These are phyloP conservation scores for Hypoxylon cercidicola DNA, from an alignment of 495 filamentous ascomycete species.

Conservation along the genomic window DNA sequence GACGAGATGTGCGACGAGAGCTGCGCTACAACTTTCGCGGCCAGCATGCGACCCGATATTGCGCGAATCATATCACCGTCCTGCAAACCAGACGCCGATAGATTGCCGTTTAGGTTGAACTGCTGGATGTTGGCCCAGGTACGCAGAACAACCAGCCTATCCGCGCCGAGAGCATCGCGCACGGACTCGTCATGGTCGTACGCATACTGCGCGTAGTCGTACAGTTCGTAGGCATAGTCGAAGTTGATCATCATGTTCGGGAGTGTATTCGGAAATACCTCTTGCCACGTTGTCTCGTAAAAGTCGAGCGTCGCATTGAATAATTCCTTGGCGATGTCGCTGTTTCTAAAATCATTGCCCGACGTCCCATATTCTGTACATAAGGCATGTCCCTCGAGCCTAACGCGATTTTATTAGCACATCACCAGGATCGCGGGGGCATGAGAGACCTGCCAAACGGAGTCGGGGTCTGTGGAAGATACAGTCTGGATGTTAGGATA, in stretches of 20 bases:
- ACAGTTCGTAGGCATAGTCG: constrained; percentile 54
- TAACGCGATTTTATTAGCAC: constrained; percentile 17
- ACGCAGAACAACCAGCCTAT: constrained; percentile 41
- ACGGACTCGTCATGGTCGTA: constrained; percentile 49
- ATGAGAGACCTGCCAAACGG: constrained; percentile 47
- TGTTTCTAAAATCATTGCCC: constrained; percentile 34
- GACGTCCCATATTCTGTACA: constrained; percentile 48
- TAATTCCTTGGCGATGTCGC: constrained; percentile 29
- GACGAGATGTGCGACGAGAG: constrained; percentile 47
- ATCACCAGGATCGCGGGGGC: background rate
- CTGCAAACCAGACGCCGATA: constrained; percentile 39
- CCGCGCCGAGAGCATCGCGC: constrained; percentile 25
- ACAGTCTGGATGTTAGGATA: constrained; percentile 52
- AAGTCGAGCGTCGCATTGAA: constrained; percentile 45
- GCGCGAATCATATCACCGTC: constrained; percentile 51
- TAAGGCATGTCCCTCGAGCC: constrained; percentile 46
- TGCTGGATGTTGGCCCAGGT: constrained; percentile 49
- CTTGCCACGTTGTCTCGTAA: constrained; percentile 47
- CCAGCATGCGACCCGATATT: constrained; percentile 56
- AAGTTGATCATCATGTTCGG: constrained; percentile 45
- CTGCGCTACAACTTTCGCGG: constrained; percentile 39
- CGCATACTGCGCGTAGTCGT: constrained; percentile 55
- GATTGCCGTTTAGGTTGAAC: constrained; percentile 48
- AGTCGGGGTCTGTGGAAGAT: constrained; percentile 45
- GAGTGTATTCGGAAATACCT: constrained; percentile 46